Percentiles rank a stretch among this genome's conserved stretches.
Conservation (phyloP, 2,329 filamentous ascomycete species). For the Venturia aucupariae region DNA sequence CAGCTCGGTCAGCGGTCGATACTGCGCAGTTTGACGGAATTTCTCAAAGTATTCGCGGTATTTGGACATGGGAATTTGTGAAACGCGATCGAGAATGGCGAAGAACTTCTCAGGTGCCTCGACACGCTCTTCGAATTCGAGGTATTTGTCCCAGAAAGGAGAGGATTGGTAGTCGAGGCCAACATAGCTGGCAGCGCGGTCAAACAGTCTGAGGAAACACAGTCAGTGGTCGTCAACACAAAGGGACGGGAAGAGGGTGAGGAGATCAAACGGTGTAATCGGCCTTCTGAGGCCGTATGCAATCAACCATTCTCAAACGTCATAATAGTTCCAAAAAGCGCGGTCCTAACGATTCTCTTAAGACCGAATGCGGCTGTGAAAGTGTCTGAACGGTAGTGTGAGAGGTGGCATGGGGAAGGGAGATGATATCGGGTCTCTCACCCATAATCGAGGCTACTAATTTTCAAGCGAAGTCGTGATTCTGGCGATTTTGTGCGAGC, state of each 20-base stretch:
- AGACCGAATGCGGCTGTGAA: constrained; percentile 7
- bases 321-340: constrained; percentile 1
- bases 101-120: constrained; percentile 81
- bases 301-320: constrained; percentile 16
- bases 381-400: constrained; percentile 12
- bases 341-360: constrained; percentile 3
- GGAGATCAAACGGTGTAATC: constrained; percentile 13
- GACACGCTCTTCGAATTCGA: constrained; percentile 90
- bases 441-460: constrained; percentile 7
- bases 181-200: constrained; percentile 74
- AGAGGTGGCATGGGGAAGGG: constrained; percentile 2
- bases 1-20: constrained; percentile 63
- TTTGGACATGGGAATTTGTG: constrained; percentile 89
- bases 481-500: constrained; percentile 1
- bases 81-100: constrained; percentile 69
- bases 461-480: neutral
- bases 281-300: constrained; percentile 17
- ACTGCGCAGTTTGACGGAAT: constrained; percentile 68
- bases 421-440: constrained; percentile 9
- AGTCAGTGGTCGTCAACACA: constrained; percentile 29
- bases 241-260: constrained; percentile 15
- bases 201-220: constrained; percentile 62
- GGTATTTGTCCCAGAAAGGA: constrained; percentile 98
- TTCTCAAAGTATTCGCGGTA: constrained; percentile 92
- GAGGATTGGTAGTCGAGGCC: constrained; percentile 91